Conservation (phyloP, 345 rosid species). For the Crucihimalaya himalaica region DNA sequence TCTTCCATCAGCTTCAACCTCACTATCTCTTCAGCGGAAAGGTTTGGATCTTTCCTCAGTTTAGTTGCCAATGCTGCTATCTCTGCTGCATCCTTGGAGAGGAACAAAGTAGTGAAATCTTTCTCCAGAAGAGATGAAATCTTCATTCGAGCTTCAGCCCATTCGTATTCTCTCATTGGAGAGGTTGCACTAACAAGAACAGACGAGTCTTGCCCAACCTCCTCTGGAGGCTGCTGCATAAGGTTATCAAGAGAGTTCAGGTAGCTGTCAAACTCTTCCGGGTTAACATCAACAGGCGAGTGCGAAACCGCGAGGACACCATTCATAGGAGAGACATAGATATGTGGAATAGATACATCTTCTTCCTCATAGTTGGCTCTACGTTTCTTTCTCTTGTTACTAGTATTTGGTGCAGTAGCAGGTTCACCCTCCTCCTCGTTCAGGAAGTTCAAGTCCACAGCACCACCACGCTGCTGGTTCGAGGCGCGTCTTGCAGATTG, state of each 20-base stretch:
- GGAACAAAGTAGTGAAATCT: constrained; percentile 56
- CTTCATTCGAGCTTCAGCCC: constrained; percentile 58
- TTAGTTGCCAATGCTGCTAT: constrained; percentile 57
- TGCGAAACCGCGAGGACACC: constrained; percentile 39
- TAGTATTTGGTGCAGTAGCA: constrained; percentile 29
- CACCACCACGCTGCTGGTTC: constrained; percentile 34
- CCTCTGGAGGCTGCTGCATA: constrained; percentile 50
- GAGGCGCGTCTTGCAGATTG: constrained; percentile 35
- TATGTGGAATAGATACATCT: constrained; percentile 39
- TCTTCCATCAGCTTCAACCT: constrained; percentile 68
- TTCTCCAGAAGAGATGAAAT: constrained; percentile 55
- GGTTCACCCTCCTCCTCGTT: constrained; percentile 30
- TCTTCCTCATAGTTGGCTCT: constrained; percentile 30
- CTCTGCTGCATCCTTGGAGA: constrained; percentile 47
- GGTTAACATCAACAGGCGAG: constrained; percentile 38
- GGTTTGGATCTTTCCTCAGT: constrained; percentile 55
- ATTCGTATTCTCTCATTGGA: constrained; percentile 47
- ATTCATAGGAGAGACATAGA: constrained; percentile 42
- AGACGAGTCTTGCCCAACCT: constrained; percentile 23
- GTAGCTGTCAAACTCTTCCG: constrained; percentile 67
- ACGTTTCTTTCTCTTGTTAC: constrained; percentile 36
- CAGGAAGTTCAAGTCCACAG: constrained; percentile 32
- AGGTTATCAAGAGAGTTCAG: constrained; percentile 66
- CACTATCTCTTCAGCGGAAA: constrained; percentile 64
- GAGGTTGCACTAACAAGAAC: constrained; percentile 23